Conservation (phyloP, 2,329 filamentous ascomycete genomes). For the Neofusicoccum cordaticola region DNA sequence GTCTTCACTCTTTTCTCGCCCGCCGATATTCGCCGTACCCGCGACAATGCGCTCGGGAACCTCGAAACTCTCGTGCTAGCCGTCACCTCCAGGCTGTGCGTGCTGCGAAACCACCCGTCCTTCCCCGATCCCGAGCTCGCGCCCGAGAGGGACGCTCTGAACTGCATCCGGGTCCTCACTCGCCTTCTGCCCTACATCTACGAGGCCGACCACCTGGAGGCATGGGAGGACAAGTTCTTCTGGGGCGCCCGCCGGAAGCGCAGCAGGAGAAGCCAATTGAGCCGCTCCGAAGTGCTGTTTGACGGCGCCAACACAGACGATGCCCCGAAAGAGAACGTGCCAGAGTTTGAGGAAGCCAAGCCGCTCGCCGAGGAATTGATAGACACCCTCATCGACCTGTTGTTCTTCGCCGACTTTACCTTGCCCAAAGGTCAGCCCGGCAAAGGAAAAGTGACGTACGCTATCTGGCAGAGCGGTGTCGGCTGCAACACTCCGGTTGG, state of each 20-base stretch:
- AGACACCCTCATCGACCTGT: constrained; percentile 80
- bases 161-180: constrained; percentile 89
- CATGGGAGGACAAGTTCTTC: constrained; percentile 93
- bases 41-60: constrained; percentile 81
- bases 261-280: constrained; percentile 39
- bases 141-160: constrained; percentile 81
- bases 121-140: constrained; percentile 86
- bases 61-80: constrained; percentile 85
- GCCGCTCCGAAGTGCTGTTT: constrained; percentile 72
- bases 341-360: constrained; percentile 76
- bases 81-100: constrained; percentile 76
- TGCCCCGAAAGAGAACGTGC: constrained; percentile 43
- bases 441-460: constrained; percentile 80
- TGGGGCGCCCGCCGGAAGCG: constrained; percentile 74
- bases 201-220: constrained; percentile 75
- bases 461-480: constrained; percentile 97
- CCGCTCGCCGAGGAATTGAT: constrained; percentile 90
- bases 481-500: constrained; percentile 87
- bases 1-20: constrained; percentile 94
- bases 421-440: constrained; percentile 69
- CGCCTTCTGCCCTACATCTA: constrained; percentile 88
- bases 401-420: constrained; percentile 91
- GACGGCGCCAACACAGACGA: constrained; percentile 66
- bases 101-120: constrained; percentile 81
- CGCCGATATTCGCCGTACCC: constrained; percentile 72